Conservation (phyloP, 768 basidiomycete genomes). For the Boletellus emodensis region DNA sequence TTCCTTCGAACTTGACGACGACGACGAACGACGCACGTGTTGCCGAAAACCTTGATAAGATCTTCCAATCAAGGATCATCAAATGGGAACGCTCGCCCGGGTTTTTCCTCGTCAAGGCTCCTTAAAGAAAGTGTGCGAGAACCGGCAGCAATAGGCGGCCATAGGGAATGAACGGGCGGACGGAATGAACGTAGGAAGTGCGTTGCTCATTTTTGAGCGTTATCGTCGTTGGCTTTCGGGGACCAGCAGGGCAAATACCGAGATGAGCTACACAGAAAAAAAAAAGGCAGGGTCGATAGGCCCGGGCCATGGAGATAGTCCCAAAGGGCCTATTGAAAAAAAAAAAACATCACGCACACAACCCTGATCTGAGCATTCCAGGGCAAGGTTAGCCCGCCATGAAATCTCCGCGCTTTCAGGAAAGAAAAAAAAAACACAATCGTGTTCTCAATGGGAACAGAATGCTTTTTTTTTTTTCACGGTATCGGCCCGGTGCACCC, state of each 20-base stretch:
- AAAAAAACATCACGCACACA: background rate
- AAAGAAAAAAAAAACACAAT: background rate
- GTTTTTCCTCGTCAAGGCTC: background rate
- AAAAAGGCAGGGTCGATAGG: too few species aligned
- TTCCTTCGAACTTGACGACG: background rate
- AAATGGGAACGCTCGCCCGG: background rate
- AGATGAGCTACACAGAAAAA: background rate
- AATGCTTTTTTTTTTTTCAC: conserved; percentile 1
- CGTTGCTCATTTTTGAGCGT: background rate
- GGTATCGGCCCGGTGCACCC: background rate
- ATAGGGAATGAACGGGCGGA: too few species aligned
- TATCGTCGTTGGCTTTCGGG: background rate
- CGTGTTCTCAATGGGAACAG: background rate
- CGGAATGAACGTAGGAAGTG: too few species aligned
- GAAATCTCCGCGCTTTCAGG: background rate
- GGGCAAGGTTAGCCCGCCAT: background rate
- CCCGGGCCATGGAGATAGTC: too few species aligned
- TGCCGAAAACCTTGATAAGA: background rate
- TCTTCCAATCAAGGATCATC: background rate
- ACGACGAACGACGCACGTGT: background rate
- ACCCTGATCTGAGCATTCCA: background rate
- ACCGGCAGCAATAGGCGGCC: background rate
- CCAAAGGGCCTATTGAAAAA: too few species aligned
- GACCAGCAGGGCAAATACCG: background rate
- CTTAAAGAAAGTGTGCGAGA: background rate